A percentile compares a stretch with the other conserved stretches of the same genome.
Evolutionary conservation across 192 early-diverging fungal genomes (phyloP).

Genomic region (Chytriomyces confervae): DNA sequence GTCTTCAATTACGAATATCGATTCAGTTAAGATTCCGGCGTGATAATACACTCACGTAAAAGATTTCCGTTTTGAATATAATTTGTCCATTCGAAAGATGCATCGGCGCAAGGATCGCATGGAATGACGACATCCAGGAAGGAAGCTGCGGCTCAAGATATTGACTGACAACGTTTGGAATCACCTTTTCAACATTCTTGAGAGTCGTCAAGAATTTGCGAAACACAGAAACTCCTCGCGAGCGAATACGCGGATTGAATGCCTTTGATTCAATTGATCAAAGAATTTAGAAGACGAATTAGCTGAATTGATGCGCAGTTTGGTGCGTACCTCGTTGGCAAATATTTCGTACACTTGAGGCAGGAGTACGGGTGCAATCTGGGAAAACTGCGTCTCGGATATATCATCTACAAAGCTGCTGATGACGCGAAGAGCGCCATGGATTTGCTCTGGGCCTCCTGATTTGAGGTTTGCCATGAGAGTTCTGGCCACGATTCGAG

Average conservation of each 20-base stretch:
- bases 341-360: constrained; percentile 85
- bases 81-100: constrained; percentile 56
- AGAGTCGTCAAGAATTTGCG: constrained; percentile 84
- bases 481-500: constrained; percentile 93
- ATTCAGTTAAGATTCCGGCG: background rate
- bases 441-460: constrained; percentile 73
- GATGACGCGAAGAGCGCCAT: constrained; percentile 87
- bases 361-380: constrained; percentile 79
- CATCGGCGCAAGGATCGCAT: constrained; percentile 65
- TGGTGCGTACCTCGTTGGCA: too few species aligned
- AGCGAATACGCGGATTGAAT: constrained; percentile 48
- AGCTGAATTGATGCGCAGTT: background rate
- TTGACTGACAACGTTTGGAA: constrained; percentile 69
- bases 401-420: constrained; percentile 88
- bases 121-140: constrained; percentile 79
- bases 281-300: background rate
- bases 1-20: background rate
- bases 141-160: constrained; percentile 78
- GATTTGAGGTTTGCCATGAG: constrained; percentile 72
- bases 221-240: constrained; percentile 80
- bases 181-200: constrained; percentile 77
- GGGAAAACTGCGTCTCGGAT: constrained; percentile 83
- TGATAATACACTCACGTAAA: constrained; percentile 62
- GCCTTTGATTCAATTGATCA: constrained; percentile 22
- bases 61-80: constrained; percentile 74